Percentiles rank a stretch among this genome's conserved stretches.
Conservation (phyloP, 2,329 filamentous ascomycete species). For the Bimuria novae-zelandiae region DNA sequence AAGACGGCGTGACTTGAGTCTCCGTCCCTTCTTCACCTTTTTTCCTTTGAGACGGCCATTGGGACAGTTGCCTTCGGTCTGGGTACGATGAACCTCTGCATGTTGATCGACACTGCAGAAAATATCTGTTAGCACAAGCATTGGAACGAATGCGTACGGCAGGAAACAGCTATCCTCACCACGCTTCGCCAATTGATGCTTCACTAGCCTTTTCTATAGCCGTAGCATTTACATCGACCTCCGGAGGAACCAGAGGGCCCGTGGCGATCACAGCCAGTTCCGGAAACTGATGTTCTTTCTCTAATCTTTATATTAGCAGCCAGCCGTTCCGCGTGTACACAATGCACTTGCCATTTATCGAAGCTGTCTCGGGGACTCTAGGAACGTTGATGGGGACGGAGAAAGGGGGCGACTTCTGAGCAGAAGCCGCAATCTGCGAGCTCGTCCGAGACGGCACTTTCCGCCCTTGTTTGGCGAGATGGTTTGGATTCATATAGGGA, state of each 20-base stretch:
- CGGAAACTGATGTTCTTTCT: not conserved
- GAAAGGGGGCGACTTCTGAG: not conserved
- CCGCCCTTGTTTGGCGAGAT: not conserved
- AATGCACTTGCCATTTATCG: not conserved
- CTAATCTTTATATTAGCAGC: not conserved
- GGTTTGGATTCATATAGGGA: not conserved
- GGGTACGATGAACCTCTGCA: too few species aligned
- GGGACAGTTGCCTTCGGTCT: not conserved
- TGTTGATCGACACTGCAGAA: not conserved
- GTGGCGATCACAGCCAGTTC: not conserved
- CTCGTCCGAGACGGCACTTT: not conserved
- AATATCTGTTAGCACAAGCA: not conserved
- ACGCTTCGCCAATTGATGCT: not conserved
- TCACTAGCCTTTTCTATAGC: too few species aligned
- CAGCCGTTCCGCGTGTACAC: rapidly evolving
- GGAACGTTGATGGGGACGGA: not conserved
- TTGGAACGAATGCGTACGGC: not conserved
- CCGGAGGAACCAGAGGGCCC: not conserved
- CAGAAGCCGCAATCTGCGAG: not conserved
- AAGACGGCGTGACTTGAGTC: not conserved
- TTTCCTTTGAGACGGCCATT: not conserved
- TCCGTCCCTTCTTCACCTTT: constrained; percentile 1
- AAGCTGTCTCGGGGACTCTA: not conserved
- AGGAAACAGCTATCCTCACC: not conserved
- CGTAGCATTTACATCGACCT: not conserved